Evolutionary conservation across 108 stramenopile species (phyloP).

Genomic region (Parietichytrium sp.): DNA sequence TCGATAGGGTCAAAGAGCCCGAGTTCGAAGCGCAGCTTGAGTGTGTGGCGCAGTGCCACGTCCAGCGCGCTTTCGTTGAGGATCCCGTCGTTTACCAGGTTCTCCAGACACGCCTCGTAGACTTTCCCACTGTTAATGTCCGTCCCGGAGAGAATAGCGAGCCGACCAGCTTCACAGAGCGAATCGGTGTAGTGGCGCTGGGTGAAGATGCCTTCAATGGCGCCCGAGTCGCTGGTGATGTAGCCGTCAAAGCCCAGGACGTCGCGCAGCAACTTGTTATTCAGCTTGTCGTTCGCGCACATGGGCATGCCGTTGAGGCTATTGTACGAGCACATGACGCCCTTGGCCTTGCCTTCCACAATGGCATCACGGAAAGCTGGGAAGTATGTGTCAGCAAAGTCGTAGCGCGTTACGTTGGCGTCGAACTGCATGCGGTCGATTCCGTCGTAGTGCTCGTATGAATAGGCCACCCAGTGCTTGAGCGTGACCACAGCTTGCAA

Average conservation of each 20-base stretch:
- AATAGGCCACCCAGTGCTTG: constrained; percentile 33
- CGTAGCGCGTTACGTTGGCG: neutral
- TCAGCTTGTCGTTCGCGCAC: neutral
- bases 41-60: no score
- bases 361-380: neutral
- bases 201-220: neutral
- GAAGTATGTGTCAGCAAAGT: constrained; percentile 14
- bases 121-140: neutral
- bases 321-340: constrained; percentile 29
- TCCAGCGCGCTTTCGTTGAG: neutral
- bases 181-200: neutral
- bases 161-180: neutral
- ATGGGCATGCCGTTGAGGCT: neutral
- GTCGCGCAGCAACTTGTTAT: neutral
- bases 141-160: neutral
- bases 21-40: neutral
- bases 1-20: neutral
- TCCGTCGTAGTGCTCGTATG: constrained; percentile 1
- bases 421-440: no score
- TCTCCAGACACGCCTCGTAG: neutral
- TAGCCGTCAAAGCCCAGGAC: neutral
- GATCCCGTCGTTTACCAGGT: neutral
- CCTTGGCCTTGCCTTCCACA: neutral
- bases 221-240: constrained; percentile 7
- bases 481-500: neutral